A percentile compares a stretch with the other conserved stretches of the same genome.
phyloP scores from a whole-genome alignment of 2,329 filamentous ascomycete species.

The Fusarium palustre region DNA sequence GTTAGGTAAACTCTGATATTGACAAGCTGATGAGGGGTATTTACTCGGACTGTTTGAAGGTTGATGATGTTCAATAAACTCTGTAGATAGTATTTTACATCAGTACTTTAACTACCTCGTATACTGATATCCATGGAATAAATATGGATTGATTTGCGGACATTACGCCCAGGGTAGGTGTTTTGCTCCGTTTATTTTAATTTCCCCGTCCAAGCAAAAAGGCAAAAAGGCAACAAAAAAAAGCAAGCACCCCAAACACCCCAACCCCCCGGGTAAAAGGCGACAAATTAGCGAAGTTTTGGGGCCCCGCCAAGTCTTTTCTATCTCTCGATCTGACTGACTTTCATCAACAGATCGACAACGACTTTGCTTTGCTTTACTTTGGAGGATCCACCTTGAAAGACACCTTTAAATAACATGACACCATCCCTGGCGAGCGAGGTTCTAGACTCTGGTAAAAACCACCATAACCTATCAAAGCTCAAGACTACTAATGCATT shows the following conservation, averaged over 20 bases:
- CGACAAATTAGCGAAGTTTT: constrained; percentile 12
- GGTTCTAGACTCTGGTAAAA: constrained; percentile 18
- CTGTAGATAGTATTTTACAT: not conserved
- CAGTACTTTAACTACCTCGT: not conserved
- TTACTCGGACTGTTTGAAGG: not conserved
- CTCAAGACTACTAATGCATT: not conserved
- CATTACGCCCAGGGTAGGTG: constrained; percentile 19
- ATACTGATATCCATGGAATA: not conserved
- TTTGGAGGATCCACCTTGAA: constrained; percentile 13
- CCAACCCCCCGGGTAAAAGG: constrained; percentile 13
- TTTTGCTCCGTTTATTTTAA: constrained; percentile 32
- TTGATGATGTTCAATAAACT: not conserved
- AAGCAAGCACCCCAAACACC: not conserved
- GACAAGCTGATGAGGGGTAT: not conserved
- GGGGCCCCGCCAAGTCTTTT: constrained; percentile 27
- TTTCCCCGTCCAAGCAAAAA: constrained; percentile 25
- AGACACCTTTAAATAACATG: constrained; percentile 18
- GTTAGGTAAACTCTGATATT: not conserved
- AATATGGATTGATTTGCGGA: constrained; percentile 2
- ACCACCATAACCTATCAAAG: constrained; percentile 4
- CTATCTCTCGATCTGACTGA: constrained; percentile 38
- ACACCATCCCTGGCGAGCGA: constrained; percentile 1
- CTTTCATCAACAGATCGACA: constrained; percentile 36
- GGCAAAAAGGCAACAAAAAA: not conserved
- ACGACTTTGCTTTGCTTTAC: constrained; percentile 9